A percentile compares a stretch with the other conserved stretches of the same genome.
These are phyloP conservation scores for Cubamyces sp. DNA, from an alignment of 768 basidiomycete genomes.

Conservation along the genomic window DNA sequence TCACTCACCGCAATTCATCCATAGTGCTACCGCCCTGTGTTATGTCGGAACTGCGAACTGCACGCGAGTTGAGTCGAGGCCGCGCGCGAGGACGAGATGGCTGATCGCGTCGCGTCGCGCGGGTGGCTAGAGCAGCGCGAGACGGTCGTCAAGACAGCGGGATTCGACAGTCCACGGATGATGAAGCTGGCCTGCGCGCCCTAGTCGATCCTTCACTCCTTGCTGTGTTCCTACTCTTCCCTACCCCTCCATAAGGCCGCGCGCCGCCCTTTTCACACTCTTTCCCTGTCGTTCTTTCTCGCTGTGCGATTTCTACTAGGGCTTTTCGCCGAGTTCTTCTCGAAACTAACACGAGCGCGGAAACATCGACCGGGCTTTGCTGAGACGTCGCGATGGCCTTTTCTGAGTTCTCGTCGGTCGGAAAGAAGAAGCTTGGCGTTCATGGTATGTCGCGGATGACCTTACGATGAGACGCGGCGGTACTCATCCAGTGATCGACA, in stretches of 20 bases:
- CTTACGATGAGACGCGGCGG: neutral
- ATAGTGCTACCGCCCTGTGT: too few species aligned
- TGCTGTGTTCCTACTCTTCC: constrained; percentile 13
- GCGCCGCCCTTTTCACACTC: constrained; percentile 4
- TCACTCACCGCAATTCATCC: too few species aligned
- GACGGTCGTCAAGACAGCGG: constrained; percentile 25
- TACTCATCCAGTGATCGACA: neutral
- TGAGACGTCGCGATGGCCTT: constrained; percentile 7
- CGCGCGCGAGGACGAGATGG: constrained; percentile 10
- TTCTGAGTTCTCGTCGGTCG: constrained; percentile 25
- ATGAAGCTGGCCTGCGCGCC: neutral
- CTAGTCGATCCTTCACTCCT: neutral
- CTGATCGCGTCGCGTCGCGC: constrained; percentile 2
- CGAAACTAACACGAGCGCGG: neutral
- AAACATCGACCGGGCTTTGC: neutral
- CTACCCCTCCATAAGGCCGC: constrained; percentile 1
- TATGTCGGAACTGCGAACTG: neutral
- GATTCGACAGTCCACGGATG: neutral
- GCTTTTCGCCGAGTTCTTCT: constrained; percentile 2
- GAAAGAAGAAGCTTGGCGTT: constrained; percentile 36
- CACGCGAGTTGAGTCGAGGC: neutral
- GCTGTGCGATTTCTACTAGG: constrained; percentile 21
- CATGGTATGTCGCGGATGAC: constrained; percentile 32
- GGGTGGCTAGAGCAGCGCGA: neutral
- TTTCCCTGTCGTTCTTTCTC: constrained; percentile 19